Percentiles rank a stretch among this genome's conserved stretches.
phyloP scores from a whole-genome alignment of 2,329 filamentous ascomycete genomes.

The Fusarium heterosporum region DNA sequence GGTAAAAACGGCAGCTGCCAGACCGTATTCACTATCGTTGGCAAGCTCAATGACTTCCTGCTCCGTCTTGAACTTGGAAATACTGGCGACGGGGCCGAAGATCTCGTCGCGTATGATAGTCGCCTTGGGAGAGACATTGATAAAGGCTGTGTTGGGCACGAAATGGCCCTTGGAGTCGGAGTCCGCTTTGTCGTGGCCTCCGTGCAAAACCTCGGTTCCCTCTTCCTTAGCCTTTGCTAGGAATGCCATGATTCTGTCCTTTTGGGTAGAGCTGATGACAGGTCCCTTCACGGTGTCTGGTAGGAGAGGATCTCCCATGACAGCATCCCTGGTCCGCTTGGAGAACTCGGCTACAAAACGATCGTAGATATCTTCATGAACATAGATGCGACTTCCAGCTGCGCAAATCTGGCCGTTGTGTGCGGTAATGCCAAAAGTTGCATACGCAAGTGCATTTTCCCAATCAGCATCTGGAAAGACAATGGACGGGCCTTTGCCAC shows the following conservation, averaged over 20 bases:
- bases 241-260: slow-evolving; percentile 59
- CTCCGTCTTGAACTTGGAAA: slow-evolving; percentile 25
- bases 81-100: slow-evolving; percentile 22
- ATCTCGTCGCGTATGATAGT: slow-evolving; percentile 34
- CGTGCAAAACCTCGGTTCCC: slow-evolving; percentile 32
- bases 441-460: slow-evolving; percentile 69
- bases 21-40: slow-evolving; percentile 21
- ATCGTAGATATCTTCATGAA: slow-evolving; percentile 67
- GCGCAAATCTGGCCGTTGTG: slow-evolving; percentile 72
- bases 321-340: slow-evolving; percentile 12
- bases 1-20: slow-evolving; percentile 58
- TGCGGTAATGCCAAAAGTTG: slow-evolving; percentile 55
- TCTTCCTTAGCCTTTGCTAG: slow-evolving; percentile 50
- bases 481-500: slow-evolving; percentile 72
- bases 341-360: slow-evolving; percentile 20
- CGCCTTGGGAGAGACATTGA: slow-evolving; percentile 33
- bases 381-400: slow-evolving; percentile 68
- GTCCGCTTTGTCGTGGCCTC: slow-evolving; percentile 24
- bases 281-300: slow-evolving; percentile 51
- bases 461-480: slow-evolving; percentile 71
- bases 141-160: slow-evolving; percentile 49
- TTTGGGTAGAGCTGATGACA: slow-evolving; percentile 70
- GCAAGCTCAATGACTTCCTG: slow-evolving; percentile 23
- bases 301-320: slow-evolving; percentile 43
- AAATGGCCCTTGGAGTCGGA: slow-evolving; percentile 39